Evolutionary conservation across 129 eudicot genomes (phyloP).

Genomic region (Lonicera japonica): DNA sequence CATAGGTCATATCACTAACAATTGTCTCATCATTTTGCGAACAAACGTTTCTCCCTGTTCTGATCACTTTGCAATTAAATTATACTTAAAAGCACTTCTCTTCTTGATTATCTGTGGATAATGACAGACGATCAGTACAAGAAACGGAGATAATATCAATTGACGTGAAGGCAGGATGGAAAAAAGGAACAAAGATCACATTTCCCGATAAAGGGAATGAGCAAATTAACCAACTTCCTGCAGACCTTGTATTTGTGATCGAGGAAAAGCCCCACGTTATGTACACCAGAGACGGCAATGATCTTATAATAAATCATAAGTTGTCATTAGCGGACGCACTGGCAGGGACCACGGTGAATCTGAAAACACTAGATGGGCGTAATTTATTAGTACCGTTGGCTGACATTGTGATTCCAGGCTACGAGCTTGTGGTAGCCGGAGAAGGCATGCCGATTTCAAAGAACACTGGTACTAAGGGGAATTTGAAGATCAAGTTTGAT

Average conservation of each 20-base stretch:
- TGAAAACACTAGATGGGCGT: slow-evolving; percentile 48
- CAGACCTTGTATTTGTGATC: slow-evolving; percentile 52
- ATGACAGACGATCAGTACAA: slow-evolving; percentile 22
- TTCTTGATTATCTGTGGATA: no score
- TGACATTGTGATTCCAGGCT: slow-evolving; percentile 44
- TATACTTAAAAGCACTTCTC: no score
- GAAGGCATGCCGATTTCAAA: slow-evolving; percentile 77
- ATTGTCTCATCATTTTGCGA: no score
- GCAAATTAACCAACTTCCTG: slow-evolving; percentile 39
- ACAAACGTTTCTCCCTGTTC: no score
- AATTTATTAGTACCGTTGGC: slow-evolving; percentile 29
- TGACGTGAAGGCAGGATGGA: slow-evolving; percentile 58
- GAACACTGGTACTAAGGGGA: slow-evolving; percentile 47
- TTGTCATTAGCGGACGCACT: slow-evolving; percentile 55
- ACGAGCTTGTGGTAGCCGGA: slow-evolving; percentile 35
- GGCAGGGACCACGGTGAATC: slow-evolving; percentile 32
- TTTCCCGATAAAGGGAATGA: slow-evolving; percentile 52
- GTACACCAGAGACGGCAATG: slow-evolving; percentile 44
- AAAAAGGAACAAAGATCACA: slow-evolving; percentile 51
- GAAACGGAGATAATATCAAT: slow-evolving; percentile 46
- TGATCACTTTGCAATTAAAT: no score
- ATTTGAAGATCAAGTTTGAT: slow-evolving; percentile 52
- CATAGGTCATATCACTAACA: no score
- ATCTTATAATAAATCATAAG: slow-evolving; percentile 26
- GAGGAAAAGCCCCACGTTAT: slow-evolving; percentile 44